phyloP scores from a whole-genome alignment of 768 basidiomycete genomes.

The Lentinula edodes region DNA sequence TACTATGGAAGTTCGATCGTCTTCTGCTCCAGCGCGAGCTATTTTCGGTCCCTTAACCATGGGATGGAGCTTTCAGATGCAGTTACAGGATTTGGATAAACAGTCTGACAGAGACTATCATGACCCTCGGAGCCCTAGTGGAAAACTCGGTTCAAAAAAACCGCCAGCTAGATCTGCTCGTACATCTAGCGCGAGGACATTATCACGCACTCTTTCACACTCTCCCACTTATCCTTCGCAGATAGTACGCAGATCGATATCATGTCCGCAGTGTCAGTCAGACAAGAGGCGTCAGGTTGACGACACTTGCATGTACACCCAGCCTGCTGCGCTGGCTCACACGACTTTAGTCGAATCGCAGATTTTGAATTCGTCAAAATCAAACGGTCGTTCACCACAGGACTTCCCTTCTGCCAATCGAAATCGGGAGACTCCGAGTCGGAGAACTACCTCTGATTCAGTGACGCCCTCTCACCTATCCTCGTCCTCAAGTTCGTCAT shows the following conservation, averaged over 20 bases:
- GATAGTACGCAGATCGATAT: not conserved
- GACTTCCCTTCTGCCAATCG: not conserved
- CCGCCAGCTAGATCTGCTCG: not conserved
- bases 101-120: not conserved
- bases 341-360: not conserved
- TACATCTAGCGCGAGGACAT: not conserved
- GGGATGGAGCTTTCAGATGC: not conserved
- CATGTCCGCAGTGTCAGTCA: not conserved
- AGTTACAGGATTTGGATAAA: not conserved
- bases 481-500: not conserved
- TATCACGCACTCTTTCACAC: not conserved
- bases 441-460: not conserved
- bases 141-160: not conserved
- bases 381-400: not conserved
- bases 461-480: not conserved
- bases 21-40: not conserved
- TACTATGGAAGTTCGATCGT: not conserved
- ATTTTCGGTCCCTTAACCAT: not conserved
- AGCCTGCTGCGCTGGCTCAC: not conserved
- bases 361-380: not conserved
- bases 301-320: not conserved
- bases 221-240: not conserved
- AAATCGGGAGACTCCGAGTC: not conserved
- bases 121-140: not conserved
- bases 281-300: not conserved